Conservation (phyloP, 2,329 filamentous ascomycete species). For the Waltergamsia citrina region DNA sequence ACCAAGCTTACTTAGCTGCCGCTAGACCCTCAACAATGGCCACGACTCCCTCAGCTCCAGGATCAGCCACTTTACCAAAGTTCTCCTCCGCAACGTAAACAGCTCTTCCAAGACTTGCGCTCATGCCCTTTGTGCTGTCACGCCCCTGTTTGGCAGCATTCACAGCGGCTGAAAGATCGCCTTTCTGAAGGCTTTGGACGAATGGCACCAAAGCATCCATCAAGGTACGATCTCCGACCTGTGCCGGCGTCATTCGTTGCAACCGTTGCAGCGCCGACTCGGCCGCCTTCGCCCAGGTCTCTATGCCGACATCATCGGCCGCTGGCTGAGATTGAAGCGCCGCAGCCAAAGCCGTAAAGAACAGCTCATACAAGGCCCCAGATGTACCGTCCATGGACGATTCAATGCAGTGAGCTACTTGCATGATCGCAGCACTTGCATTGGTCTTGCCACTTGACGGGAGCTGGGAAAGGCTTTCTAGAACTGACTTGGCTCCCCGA, state of each 20-base stretch:
- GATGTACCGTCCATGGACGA: slow-evolving; percentile 2
- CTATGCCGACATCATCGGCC: neutral
- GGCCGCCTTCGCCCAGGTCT: neutral
- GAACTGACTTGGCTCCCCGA: neutral
- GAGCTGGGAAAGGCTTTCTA: neutral
- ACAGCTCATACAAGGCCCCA: slow-evolving; percentile 1
- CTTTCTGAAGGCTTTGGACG: neutral
- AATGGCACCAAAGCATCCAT: slow-evolving; percentile 1
- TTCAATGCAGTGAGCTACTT: neutral
- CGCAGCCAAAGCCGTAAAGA: neutral
- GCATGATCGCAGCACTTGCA: neutral
- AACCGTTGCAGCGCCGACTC: neutral
- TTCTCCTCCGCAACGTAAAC: slow-evolving; percentile 1
- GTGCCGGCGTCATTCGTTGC: neutral
- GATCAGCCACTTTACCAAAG: neutral
- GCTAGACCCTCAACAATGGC: slow-evolving; percentile 1
- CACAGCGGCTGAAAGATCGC: neutral
- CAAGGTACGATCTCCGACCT: neutral
- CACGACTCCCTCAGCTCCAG: neutral
- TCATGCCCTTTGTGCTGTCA: slow-evolving; percentile 1
- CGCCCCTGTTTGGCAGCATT: neutral
- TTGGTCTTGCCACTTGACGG: neutral
- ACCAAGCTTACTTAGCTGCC: too few species aligned
- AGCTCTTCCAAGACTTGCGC: neutral
- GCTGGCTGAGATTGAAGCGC: neutral